Conservation (phyloP, 2,329 filamentous ascomycete genomes). For the Cladosporium phlei region DNA sequence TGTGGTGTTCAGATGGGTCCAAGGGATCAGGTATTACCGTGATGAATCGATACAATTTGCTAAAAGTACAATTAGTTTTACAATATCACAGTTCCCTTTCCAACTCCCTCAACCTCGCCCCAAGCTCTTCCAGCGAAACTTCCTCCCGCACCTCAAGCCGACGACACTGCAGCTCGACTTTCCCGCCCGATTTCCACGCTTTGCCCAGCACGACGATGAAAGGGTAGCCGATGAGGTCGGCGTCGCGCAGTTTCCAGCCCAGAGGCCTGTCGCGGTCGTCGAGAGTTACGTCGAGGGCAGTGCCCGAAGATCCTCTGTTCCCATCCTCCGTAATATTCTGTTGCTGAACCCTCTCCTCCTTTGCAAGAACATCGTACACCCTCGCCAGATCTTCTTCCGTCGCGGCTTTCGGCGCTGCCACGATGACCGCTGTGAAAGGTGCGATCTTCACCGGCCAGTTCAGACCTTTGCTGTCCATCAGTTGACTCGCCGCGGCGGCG, state of each 20-base stretch:
- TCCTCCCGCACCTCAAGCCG: conserved; percentile 58
- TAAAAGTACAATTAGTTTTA: no score
- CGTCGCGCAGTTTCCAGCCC: conserved; percentile 84
- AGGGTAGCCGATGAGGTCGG: conserved; percentile 83
- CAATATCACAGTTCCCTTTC: not conserved
- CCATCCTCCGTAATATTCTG: not conserved
- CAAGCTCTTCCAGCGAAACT: conserved; percentile 23
- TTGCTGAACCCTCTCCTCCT: no score
- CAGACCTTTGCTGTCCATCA: conserved; percentile 67
- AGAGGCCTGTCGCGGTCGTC: conserved; percentile 66
- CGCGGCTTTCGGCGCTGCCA: conserved; percentile 39
- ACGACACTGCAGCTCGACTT: conserved; percentile 76
- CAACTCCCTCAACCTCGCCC: not conserved
- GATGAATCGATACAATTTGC: no score
- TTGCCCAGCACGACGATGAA: conserved; percentile 75
- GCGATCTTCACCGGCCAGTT: conserved; percentile 86
- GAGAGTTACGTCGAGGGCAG: conserved; percentile 56
- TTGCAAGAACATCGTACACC: conserved; percentile 60
- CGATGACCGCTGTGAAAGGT: conserved; percentile 71
- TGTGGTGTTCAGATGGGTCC: no score
- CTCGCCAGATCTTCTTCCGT: conserved; percentile 18
- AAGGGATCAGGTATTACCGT: no score
- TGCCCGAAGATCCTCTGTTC: not conserved
- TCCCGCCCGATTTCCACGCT: conserved; percentile 53
- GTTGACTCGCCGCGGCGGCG: conserved; percentile 73